Base-by-base conservation (phyloP, 257 asterid species). In the Eucommia ulmoides region DNA sequence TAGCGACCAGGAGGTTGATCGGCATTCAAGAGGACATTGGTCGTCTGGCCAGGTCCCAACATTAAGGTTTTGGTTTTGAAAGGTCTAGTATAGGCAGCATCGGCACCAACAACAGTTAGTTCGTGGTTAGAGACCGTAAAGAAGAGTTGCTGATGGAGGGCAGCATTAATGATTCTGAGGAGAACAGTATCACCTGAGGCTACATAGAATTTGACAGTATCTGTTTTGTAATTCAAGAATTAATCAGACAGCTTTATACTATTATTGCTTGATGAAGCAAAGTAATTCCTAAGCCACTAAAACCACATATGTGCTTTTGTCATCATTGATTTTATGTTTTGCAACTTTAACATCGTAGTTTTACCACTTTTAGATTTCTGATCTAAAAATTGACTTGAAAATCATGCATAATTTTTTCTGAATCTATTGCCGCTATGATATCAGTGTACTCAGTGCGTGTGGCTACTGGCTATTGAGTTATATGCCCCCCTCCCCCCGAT, bases 41-140 rank as follows among this genome's bases (percentile, higher is more conserved):
- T 82, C 8, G 93, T 82, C 55, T 82, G 93, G 8, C 82, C 93
- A 0, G 93, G 93, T 1, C 73, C 82, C 3, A 78, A 23, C 84
- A 78, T 78, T 64, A 82, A 12, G 22, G 71, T 72, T 24, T 64
- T 56, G 55, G 88, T 70, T 0, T 58, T 8, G 48, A 78, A 78
- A 10, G 75, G 84, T 63, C 61, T 75, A 65, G 24, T 73, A 41
- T 82, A 78, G 15, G 79, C 60, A 0, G 88, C 93, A n/a, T 82
- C 93, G 18, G 59, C 69, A 0, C 76, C 84, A 4, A 81, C 84
- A 1, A 81, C 93, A 1, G 69, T 73, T 45, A 78, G 62, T 63
- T 53, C 62, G 65, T 81, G 93, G 55, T 75, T 75, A 51, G 82
- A 83, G 1, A 81, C 65, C 0, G 78, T 47, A 74, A 78, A 78